phyloP scores from a whole-genome alignment of 257 asterid species.

The Verbena officinalis region DNA sequence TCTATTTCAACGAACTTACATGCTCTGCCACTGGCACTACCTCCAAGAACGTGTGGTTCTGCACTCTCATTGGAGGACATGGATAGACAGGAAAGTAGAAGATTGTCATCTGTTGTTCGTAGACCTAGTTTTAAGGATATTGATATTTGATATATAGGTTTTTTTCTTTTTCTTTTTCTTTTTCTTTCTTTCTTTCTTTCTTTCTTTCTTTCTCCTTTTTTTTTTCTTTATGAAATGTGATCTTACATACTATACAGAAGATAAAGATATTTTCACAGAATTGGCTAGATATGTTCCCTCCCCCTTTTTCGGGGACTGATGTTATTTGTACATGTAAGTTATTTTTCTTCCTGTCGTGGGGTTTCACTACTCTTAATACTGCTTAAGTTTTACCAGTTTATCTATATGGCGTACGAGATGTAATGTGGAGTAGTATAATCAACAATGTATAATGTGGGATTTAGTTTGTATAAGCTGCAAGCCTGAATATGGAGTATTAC shows the following conservation, averaged over 20 bases:
- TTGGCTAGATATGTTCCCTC: slow-evolving; percentile 24
- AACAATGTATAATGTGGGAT: too few relatives aligned
- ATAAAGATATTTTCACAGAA: slow-evolving; percentile 36
- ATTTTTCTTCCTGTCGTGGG: slow-evolving; percentile 13
- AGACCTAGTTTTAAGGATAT: slow-evolving; percentile 76
- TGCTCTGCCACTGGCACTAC: slow-evolving; percentile 47
- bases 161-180: slow-evolving; percentile 20
- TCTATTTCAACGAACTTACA: slow-evolving; percentile 43
- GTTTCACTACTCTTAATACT: slow-evolving; percentile 22
- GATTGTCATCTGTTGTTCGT: slow-evolving; percentile 54
- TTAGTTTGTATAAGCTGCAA: too few relatives aligned
- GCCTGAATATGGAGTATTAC: too few relatives aligned
- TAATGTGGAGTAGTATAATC: too few relatives aligned
- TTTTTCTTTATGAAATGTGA: slow-evolving; percentile 38
- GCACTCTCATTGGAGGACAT: slow-evolving; percentile 50
- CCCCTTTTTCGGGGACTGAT: slow-evolving; percentile 24
- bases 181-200: too few relatives aligned
- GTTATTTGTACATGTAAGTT: slow-evolving; percentile 49
- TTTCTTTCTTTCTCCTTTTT: slow-evolving; percentile 17
- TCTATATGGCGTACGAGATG: too few relatives aligned
- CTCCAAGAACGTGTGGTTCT: slow-evolving; percentile 55
- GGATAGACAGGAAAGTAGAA: slow-evolving; percentile 56
- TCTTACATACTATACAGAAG: slow-evolving; percentile 45
- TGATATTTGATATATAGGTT: slow-evolving; percentile 56
- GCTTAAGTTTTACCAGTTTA: not conserved